phyloP scores from a whole-genome alignment of 176 grass and related monocot species.

The Paspalum notatum region DNA sequence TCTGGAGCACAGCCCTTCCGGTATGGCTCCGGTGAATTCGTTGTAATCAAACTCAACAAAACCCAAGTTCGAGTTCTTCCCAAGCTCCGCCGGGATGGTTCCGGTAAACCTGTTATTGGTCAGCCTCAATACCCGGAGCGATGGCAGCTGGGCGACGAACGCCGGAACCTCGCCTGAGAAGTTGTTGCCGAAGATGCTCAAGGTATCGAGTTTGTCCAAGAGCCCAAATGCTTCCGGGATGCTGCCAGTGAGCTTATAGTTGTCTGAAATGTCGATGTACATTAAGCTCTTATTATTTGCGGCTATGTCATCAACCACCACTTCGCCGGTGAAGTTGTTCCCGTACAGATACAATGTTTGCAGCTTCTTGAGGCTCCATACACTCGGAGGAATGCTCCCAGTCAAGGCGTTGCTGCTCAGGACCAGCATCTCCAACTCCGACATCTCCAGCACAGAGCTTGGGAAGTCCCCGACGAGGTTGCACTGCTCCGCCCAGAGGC shows the following conservation, averaged over 20 bases:
- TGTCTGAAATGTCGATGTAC: constrained; percentile 39
- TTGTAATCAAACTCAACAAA: constrained; percentile 40
- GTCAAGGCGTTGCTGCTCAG: constrained; percentile 35
- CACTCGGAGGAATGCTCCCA: constrained; percentile 55
- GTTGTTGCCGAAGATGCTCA: constrained; percentile 39
- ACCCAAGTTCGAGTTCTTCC: constrained; percentile 20
- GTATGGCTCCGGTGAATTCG: constrained; percentile 58
- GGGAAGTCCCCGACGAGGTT: constrained; percentile 62
- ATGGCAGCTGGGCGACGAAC: constrained; percentile 57
- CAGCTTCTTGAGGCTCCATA: constrained; percentile 69
- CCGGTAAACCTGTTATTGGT: constrained; percentile 52
- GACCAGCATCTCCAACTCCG: constrained; percentile 31
- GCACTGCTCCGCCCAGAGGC: neutral
- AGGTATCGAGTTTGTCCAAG: constrained; percentile 25
- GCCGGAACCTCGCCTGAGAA: constrained; percentile 73
- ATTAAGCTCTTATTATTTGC: constrained; percentile 40
- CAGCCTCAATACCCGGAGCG: constrained; percentile 13
- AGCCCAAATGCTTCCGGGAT: constrained; percentile 66
- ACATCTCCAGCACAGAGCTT: constrained; percentile 22
- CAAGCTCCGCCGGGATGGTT: constrained; percentile 58
- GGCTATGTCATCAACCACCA: constrained; percentile 33
- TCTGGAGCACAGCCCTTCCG: constrained; percentile 50
- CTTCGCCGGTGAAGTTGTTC: constrained; percentile 43
- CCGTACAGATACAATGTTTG: neutral
- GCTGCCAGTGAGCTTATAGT: constrained; percentile 53